Conservation (phyloP, 202 grass and related monocot genomes). For the Alloteropsis angusta region DNA sequence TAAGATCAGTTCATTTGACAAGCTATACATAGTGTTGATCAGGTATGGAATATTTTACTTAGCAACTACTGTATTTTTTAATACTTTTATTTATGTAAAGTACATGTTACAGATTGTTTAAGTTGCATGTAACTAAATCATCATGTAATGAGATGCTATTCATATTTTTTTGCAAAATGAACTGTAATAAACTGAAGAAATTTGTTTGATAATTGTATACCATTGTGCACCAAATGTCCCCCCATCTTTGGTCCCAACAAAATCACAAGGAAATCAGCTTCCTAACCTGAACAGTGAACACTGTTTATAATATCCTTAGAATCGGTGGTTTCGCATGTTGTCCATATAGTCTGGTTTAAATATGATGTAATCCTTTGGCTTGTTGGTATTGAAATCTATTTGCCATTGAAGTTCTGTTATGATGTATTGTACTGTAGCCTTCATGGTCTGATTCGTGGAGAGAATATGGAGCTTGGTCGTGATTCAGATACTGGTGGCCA, state of each 20-base stretch:
- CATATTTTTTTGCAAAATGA: conserved; percentile 7
- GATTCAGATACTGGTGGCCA: conserved; percentile 99
- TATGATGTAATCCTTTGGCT: conserved; percentile 15
- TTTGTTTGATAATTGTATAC: not conserved
- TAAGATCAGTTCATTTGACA: conserved; percentile 80
- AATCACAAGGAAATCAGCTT: not conserved
- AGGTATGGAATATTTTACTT: conserved; percentile 41
- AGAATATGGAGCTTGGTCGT: conserved; percentile 99
- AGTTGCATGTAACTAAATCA: not conserved
- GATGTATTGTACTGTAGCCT: conserved; percentile 44
- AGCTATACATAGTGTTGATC: conserved; percentile 90
- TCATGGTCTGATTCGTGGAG: conserved; percentile 94
- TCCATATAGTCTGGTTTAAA: not conserved
- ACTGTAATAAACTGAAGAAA: not conserved
- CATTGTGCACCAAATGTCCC: not conserved
- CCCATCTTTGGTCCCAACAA: not conserved
- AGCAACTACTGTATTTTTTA: not conserved
- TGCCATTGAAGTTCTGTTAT: conserved; percentile 28
- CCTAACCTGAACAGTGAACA: conserved; percentile 4
- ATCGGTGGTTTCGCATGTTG: not conserved
- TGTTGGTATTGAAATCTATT: conserved; percentile 10
- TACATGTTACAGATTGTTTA: not conserved
- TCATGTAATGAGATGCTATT: not conserved
- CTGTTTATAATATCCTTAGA: not conserved
- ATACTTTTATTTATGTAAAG: not conserved